phyloP scores from a whole-genome alignment of 1,284 basidiomycete species.

The Violaceomyces palustris region DNA sequence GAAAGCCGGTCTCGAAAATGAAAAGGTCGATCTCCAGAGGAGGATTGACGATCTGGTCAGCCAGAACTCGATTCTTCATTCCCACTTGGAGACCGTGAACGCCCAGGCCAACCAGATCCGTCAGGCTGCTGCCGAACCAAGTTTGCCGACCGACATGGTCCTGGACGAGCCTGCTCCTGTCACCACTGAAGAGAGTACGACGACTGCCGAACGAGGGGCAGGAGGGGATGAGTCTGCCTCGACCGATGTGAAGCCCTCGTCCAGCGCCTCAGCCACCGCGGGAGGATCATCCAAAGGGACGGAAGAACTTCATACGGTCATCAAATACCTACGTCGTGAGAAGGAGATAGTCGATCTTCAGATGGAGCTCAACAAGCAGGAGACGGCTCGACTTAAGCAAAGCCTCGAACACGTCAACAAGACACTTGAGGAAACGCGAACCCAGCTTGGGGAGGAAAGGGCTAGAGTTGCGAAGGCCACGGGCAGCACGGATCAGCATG shows the following conservation, averaged over 20 bases:
- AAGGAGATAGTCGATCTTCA: slow-evolving; percentile 86
- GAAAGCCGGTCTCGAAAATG: slow-evolving; percentile 69
- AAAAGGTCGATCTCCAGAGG: slow-evolving; percentile 66
- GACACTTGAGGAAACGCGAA: slow-evolving; percentile 66
- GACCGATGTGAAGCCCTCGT: slow-evolving; percentile 4
- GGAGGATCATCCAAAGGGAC: too few species aligned
- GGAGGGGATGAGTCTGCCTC: too few species aligned
- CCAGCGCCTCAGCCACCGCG: slow-evolving; percentile 5
- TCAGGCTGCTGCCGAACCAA: slow-evolving; percentile 55
- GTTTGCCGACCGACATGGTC: slow-evolving; percentile 27
- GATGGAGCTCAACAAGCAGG: slow-evolving; percentile 77
- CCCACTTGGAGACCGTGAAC: slow-evolving; percentile 79
- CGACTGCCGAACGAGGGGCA: too few species aligned
- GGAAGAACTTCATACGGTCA: slow-evolving; percentile 65
- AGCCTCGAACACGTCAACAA: slow-evolving; percentile 70
- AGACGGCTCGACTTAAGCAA: slow-evolving; percentile 68
- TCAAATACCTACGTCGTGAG: slow-evolving; percentile 77
- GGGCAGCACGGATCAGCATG: slow-evolving; percentile 69
- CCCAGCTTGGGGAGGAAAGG: slow-evolving; percentile 38
- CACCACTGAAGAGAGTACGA: slow-evolving; percentile 18
- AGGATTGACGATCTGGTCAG: slow-evolving; percentile 68
- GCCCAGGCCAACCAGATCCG: slow-evolving; percentile 71
- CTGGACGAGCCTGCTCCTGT: slow-evolving; percentile 7
- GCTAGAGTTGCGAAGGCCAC: slow-evolving; percentile 37
- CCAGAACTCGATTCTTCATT: slow-evolving; percentile 74